These are phyloP conservation scores for Dioscorea dumetorum DNA, from an alignment of 106 monocot genomes.

Conservation along the genomic window DNA sequence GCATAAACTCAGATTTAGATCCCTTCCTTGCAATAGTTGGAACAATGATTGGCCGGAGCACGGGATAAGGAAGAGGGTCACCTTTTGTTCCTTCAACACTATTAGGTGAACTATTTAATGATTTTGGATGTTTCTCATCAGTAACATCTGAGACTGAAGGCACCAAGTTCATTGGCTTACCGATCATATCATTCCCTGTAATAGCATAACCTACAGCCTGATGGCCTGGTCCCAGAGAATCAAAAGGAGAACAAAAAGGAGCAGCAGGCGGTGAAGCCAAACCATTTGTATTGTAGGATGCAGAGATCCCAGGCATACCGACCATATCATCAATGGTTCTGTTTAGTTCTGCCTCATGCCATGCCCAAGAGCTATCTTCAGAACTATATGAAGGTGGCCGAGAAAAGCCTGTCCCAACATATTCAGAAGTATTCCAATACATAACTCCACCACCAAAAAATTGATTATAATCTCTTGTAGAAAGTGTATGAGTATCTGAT, in stretches of 20 bases:
- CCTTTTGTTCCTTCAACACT: constrained; percentile 59
- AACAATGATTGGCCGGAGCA: constrained; percentile 84
- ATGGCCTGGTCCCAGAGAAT: constrained; percentile 39
- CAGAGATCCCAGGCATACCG: constrained; percentile 45
- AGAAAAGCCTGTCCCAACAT: constrained; percentile 75
- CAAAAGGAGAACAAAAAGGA: constrained; percentile 63
- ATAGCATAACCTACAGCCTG: constrained; percentile 43
- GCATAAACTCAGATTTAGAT: constrained; percentile 82
- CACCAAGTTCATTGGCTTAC: constrained; percentile 28
- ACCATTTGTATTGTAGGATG: constrained; percentile 48
- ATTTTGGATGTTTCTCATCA: constrained; percentile 42
- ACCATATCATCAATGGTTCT: constrained; percentile 96
- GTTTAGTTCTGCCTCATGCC: constrained; percentile 92
- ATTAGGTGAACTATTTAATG: constrained; percentile 27
- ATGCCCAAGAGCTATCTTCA: constrained; percentile 94
- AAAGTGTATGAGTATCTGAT: constrained; percentile 40
- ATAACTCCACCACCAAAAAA: constrained; percentile 98
- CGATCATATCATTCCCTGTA: constrained; percentile 38
- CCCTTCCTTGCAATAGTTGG: constrained; percentile 65
- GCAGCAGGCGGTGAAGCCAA: constrained; percentile 49
- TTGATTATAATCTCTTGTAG: constrained; percentile 79
- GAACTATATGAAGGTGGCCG: constrained; percentile 90
- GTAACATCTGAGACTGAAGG: constrained; percentile 24
- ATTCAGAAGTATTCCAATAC: constrained; percentile 97
- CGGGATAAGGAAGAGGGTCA: constrained; percentile 71